Percentiles rank a stretch among this genome's conserved stretches.
These are phyloP conservation scores for Thalassiosira exigua DNA, from an alignment of 352 stramenopile species.

Conservation along the genomic window DNA sequence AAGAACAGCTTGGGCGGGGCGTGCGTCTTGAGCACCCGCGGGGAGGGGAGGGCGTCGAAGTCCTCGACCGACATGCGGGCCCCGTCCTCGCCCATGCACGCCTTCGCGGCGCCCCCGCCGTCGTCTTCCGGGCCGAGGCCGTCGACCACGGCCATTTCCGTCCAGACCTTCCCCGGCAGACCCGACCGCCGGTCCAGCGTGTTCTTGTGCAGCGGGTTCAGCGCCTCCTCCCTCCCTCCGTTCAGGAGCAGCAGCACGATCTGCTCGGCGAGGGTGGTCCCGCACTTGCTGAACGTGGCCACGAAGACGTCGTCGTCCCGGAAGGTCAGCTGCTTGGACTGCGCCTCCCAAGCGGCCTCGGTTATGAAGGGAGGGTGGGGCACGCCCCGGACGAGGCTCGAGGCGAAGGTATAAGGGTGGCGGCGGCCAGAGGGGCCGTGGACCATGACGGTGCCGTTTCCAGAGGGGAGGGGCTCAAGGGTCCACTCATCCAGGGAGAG, in stretches of 20 bases:
- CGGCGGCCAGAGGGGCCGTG: neutral
- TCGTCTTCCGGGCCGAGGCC: neutral
- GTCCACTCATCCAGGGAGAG: too few relatives aligned
- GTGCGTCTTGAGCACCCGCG: conserved; percentile 33
- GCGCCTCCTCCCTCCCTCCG: conserved; percentile 10
- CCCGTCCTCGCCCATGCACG: conserved; percentile 11
- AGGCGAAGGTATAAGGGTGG: neutral
- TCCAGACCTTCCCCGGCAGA: conserved; percentile 24
- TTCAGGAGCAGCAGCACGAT: conserved; percentile 29
- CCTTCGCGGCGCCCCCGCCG: neutral
- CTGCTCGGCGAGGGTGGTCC: conserved; percentile 31
- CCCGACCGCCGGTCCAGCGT: neutral
- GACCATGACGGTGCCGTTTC: conserved; percentile 11
- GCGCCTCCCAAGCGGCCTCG: neutral
- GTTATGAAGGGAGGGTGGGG: conserved; percentile 16
- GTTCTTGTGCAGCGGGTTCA: conserved; percentile 37
- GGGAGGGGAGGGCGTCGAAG: conserved; percentile 14
- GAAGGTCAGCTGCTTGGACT: conserved; percentile 11
- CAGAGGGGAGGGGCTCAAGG: conserved; percentile 9
- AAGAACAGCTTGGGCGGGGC: conserved; percentile 18
- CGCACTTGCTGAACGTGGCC: conserved; percentile 17
- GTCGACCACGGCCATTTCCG: conserved; percentile 23
- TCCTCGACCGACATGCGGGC: conserved; percentile 5
- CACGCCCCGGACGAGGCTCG: neutral
- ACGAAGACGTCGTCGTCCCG: conserved; percentile 23